These are phyloP conservation scores for Fusarium sp. DNA, from an alignment of 2,329 filamentous ascomycete genomes.

Conservation along the genomic window DNA sequence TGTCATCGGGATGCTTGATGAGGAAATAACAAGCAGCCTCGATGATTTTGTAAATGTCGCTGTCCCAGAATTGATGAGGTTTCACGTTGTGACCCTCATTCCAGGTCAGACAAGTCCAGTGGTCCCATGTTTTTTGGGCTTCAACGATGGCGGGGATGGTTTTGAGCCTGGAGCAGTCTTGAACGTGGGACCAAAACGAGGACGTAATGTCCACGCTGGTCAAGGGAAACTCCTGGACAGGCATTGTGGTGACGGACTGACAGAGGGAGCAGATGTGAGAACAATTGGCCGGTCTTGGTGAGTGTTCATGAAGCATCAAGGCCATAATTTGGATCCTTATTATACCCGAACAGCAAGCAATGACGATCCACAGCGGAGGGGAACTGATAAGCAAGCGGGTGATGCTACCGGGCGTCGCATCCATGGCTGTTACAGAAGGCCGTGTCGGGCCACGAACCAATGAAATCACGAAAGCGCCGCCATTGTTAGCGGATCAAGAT, in stretches of 20 bases:
- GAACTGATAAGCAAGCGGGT: neutral
- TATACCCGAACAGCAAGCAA: neutral
- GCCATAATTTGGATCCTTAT: neutral
- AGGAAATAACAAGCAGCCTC: slow-evolving; percentile 11
- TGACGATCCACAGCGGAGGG: neutral
- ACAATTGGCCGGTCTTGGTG: neutral
- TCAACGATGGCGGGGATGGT: slow-evolving; percentile 13
- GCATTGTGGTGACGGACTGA: neutral
- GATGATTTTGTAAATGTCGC: slow-evolving; percentile 8
- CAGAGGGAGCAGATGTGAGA: neutral
- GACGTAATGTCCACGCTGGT: neutral
- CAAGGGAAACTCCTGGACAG: neutral
- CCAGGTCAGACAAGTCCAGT: slow-evolving; percentile 12
- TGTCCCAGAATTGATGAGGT: slow-evolving; percentile 14
- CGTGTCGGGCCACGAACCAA: neutral
- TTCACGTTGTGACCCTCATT: neutral
- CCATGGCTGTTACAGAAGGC: neutral
- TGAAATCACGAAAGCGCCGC: neutral
- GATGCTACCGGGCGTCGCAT: neutral
- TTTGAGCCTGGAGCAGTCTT: neutral
- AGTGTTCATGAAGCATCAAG: neutral
- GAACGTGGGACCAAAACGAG: neutral
- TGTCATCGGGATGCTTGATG: neutral
- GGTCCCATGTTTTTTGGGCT: neutral
- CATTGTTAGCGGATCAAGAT: neutral